phyloP scores from a whole-genome alignment of 2,329 filamentous ascomycete species.

The Basipetospora chlamydospora region DNA sequence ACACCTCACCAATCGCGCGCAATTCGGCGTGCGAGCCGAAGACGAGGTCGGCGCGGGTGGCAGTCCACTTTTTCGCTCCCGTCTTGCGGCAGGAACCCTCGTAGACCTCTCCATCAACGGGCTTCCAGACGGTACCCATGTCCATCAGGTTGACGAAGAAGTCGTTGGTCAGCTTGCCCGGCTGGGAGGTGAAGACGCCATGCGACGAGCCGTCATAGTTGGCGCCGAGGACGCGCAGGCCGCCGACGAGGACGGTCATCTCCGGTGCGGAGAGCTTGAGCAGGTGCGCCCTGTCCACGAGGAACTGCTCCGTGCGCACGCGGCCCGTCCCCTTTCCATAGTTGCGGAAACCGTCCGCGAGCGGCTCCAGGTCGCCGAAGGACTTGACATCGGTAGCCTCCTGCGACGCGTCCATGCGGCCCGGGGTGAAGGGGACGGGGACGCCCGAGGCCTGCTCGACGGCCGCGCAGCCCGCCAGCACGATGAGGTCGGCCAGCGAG shows the following conservation, averaged over 20 bases:
- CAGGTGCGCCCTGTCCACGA: constrained; percentile 58
- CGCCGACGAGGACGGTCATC: constrained; percentile 55
- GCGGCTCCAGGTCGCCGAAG: constrained; percentile 51
- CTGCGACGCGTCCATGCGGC: constrained; percentile 56
- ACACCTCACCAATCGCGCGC: constrained; percentile 56
- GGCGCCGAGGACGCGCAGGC: constrained; percentile 52
- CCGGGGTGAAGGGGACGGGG: constrained; percentile 56
- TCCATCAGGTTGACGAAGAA: constrained; percentile 73
- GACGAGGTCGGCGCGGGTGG: constrained; percentile 53
- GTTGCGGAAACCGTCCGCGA: constrained; percentile 67
- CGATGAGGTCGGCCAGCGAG: constrained; percentile 65
- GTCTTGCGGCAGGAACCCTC: constrained; percentile 51
- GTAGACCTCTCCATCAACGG: constrained; percentile 38
- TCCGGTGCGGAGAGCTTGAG: constrained; percentile 59
- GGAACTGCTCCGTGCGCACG: constrained; percentile 51
- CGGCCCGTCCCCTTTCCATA: constrained; percentile 49
- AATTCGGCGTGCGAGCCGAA: constrained; percentile 64
- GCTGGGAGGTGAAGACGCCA: constrained; percentile 54
- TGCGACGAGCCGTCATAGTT: constrained; percentile 57
- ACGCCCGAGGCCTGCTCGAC: constrained; percentile 57
- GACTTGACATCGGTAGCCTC: constrained; percentile 56
- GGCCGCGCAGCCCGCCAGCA: constrained; percentile 56
- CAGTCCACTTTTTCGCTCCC: constrained; percentile 53
- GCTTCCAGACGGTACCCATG: constrained; percentile 44
- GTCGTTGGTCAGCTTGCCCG: constrained; percentile 60